Conservation (phyloP, 2,329 filamentous ascomycete genomes). For the Talaromyces pinophilus region DNA sequence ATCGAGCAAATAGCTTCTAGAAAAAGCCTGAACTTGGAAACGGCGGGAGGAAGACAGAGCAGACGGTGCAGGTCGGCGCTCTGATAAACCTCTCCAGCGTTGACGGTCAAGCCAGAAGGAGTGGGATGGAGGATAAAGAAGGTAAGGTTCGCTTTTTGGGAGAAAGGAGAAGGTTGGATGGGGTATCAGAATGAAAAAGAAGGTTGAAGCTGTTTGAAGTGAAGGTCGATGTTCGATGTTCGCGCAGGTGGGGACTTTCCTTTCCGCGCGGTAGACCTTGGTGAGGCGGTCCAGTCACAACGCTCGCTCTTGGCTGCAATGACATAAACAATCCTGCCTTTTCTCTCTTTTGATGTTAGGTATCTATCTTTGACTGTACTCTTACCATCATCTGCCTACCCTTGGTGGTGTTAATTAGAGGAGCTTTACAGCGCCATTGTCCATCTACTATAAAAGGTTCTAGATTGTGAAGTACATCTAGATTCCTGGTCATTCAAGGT, state of each 20-base stretch:
- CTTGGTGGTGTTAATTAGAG: not conserved
- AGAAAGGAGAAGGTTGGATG: constrained; percentile 22
- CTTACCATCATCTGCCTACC: not conserved
- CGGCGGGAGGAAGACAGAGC: constrained; percentile 31
- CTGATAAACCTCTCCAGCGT: constrained; percentile 23
- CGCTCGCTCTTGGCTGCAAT: constrained; percentile 5
- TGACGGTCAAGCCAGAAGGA: not conserved
- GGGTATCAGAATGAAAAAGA: constrained; percentile 19
- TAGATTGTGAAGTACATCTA: not conserved
- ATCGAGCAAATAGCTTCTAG: constrained; percentile 11
- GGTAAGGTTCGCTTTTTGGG: not conserved
- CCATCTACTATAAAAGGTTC: not conserved
- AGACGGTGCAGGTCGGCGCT: constrained; percentile 48
- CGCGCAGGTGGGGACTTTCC: constrained; percentile 21
- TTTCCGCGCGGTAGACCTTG: constrained; percentile 6
- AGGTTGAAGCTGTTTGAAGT: constrained; percentile 50
- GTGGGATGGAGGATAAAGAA: constrained; percentile 21
- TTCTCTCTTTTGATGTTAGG: not conserved
- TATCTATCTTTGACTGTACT: not conserved
- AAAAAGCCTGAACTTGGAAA: constrained; percentile 19
- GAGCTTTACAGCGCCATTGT: not conserved
- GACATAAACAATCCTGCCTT: not conserved
- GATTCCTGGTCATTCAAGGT: not conserved
- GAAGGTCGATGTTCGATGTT: constrained; percentile 44
- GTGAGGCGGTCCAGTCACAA: not conserved